A percentile compares a stretch with the other conserved stretches of the same genome.
Conservation (phyloP, 140 eudicot species). For the Cichorium intybus region DNA sequence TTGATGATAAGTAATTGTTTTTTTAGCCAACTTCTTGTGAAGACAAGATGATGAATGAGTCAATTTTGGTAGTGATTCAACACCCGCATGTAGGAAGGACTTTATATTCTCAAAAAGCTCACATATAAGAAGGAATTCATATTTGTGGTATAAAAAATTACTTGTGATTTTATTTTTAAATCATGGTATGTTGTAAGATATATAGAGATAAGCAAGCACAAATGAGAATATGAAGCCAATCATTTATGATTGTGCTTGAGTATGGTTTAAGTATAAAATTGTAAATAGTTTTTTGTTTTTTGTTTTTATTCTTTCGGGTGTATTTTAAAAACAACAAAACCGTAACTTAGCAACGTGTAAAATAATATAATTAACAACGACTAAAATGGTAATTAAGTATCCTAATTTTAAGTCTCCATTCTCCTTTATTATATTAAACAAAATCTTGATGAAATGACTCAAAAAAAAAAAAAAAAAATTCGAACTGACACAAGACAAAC, state of each 20-base stretch:
- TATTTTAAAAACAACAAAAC: background rate
- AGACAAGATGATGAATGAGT: constrained; percentile 46
- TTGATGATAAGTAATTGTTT: constrained; percentile 2
- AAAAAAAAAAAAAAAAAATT: no score
- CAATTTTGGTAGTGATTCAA: constrained; percentile 69
- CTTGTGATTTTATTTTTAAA: background rate
- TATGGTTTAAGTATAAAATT: constrained; percentile 8
- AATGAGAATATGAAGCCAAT: constrained; percentile 1
- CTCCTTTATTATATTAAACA: no score
- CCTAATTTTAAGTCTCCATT: no score
- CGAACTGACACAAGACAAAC: no score
- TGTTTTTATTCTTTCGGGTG: background rate
- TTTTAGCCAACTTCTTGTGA: constrained; percentile 59
- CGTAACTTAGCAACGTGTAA: no score
- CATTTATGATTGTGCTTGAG: background rate
- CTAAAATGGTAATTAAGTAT: no score
- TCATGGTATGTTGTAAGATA: constrained; percentile 1
- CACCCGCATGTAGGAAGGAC: constrained; percentile 61
- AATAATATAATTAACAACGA: no score
- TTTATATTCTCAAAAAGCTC: constrained; percentile 16
- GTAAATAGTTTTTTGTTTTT: constrained; percentile 9
- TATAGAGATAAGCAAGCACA: constrained; percentile 8
- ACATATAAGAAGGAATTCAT: background rate
- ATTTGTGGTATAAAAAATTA: background rate
- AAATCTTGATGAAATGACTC: no score